Conservation (phyloP, 2,329 filamentous ascomycete species). For the Eutypa lata region DNA sequence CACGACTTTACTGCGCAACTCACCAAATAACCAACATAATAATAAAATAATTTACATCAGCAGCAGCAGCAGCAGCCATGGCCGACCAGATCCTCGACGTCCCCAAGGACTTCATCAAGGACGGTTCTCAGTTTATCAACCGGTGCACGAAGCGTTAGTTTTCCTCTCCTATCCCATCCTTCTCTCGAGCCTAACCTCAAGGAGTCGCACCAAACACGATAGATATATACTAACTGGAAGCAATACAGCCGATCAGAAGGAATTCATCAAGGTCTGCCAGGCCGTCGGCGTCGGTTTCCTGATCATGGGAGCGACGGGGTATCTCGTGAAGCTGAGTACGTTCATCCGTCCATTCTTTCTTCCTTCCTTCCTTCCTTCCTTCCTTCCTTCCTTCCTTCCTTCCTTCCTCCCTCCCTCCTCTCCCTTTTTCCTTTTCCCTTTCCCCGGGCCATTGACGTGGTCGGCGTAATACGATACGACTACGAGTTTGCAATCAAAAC, state of each 20-base stretch:
- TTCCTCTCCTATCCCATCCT: background rate
- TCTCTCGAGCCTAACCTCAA: background rate
- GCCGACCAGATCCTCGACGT: constrained; percentile 68
- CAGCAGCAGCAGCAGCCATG: constrained; percentile 65
- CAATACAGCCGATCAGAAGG: constrained; percentile 43
- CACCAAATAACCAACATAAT: too few species aligned
- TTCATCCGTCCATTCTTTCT: constrained; percentile 2
- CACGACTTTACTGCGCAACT: too few species aligned
- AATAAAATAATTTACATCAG: too few species aligned
- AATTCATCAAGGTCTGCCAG: constrained; percentile 52
- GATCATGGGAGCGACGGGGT: constrained; percentile 68
- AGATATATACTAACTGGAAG: background rate
- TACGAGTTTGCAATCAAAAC: background rate
- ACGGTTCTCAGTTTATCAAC: constrained; percentile 61
- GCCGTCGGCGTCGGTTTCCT: constrained; percentile 68
- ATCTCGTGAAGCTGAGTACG: constrained; percentile 67
- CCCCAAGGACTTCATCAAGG: constrained; percentile 62
- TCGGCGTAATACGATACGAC: background rate
- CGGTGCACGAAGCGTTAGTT: constrained; percentile 59
- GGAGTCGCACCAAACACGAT: too few species aligned
- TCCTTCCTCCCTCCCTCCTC: background rate
- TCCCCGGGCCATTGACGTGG: too few species aligned
- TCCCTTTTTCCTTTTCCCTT: too few species aligned
- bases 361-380: background rate
- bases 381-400: background rate